These are phyloP conservation scores for Metarhizium guizhouense DNA, from an alignment of 2,329 filamentous ascomycete species.

Conservation along the genomic window DNA sequence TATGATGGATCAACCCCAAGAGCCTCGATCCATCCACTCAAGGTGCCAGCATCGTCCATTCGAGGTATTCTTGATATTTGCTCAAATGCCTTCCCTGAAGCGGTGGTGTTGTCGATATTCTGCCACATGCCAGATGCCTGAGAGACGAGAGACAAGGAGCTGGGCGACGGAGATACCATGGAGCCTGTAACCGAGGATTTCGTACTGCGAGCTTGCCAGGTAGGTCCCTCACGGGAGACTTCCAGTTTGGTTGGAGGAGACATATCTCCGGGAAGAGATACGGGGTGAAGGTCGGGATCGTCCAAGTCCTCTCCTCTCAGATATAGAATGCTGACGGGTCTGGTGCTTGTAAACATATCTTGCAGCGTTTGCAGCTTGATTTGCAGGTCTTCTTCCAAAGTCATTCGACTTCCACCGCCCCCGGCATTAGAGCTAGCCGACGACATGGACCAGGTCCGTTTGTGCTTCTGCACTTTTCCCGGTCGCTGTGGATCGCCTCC, in stretches of 20 bases:
- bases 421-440: constrained; percentile 55
- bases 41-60: constrained; percentile 51
- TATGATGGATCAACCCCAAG: constrained; percentile 84
- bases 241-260: constrained; percentile 49
- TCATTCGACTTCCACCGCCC: constrained; percentile 33
- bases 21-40: constrained; percentile 83
- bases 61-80: constrained; percentile 43
- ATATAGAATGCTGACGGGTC: constrained; percentile 69
- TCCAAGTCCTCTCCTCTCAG: constrained; percentile 69
- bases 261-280: constrained; percentile 60
- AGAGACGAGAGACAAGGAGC: constrained; percentile 53
- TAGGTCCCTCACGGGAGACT: constrained; percentile 32
- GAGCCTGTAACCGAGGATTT: constrained; percentile 51
- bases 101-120: constrained; percentile 43
- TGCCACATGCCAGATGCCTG: constrained; percentile 47
- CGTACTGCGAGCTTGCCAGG: constrained; percentile 44
- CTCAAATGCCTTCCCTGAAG: constrained; percentile 37
- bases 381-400: constrained; percentile 66
- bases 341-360: constrained; percentile 82
- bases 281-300: constrained; percentile 71
- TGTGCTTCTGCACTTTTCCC: constrained; percentile 83
- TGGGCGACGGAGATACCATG: constrained; percentile 58
- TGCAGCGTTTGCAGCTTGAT: constrained; percentile 69
- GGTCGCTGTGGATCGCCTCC: constrained; percentile 47
- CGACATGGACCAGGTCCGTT: constrained; percentile 91